Base-by-base conservation (phyloP, 192 early-diverging fungal species). In the Diversispora epigaea region DNA sequence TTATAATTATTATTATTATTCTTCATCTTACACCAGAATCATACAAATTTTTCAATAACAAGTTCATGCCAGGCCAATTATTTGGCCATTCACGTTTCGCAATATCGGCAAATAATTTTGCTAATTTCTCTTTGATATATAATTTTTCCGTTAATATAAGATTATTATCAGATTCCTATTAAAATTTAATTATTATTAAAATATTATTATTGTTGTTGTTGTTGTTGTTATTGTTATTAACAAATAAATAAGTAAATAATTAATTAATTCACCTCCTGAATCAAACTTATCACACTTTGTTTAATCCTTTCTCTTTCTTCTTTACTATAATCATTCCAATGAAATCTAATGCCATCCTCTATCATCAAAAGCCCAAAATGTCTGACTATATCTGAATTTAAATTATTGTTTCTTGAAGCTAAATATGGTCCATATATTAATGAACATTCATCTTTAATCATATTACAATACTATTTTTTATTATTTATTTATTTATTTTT, bases 331-430 rank as follows among this genome's bases (percentile, higher is more conserved):
- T 84, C 82, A 61, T 83, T 82, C 89, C 89, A 91, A 41, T 78
- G 80, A 69, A 82, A 89, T 10, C 83, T 78, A 14, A 90, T 75
- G 10, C 80, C 75, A 49, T 88, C 68, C 58, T 89, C 89, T 14
- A 91, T 57, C n/a, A 90, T 72, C 4, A 82, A 77, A 8, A 91
- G 70, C 40, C 90, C 90, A 78, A 90, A 90, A 77, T 90, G 85
- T 17, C 89, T 64, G 25, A 84, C 78, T 14, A 77, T 61, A 73
- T 86, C 84, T 4, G 81, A 78, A 52, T 87, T 32, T 32, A 2
- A 80, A 17, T 68, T 55, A 55, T 86, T 85, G 9, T 84, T 67
- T 73, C 80, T 81, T 52, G 82, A 81, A 14, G 89, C 88, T 8
- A 90, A 81, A 50, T 81, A 69, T 50, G 86, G 80, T 4, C 89